Percentiles rank a stretch among this genome's conserved stretches.
Evolutionary conservation across 1,284 basidiomycete genomes (phyloP).

Genomic region (Anthracocystis panici-leucophaei): DNA sequence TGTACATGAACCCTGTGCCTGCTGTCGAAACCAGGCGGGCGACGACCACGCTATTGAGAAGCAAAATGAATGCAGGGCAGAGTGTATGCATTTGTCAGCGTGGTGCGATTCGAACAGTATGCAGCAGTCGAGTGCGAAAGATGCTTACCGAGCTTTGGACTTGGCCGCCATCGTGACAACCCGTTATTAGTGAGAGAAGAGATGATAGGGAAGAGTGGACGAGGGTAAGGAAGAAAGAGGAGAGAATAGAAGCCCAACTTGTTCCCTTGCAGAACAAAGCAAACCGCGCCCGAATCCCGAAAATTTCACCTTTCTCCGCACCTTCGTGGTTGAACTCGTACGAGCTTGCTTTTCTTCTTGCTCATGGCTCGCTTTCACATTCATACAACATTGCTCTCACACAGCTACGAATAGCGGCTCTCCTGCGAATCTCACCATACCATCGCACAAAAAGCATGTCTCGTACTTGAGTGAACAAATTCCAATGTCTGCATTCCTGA

Average conservation of each 20-base stretch:
- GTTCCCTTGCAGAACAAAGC: conserved; percentile 3
- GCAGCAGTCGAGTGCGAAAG: background rate
- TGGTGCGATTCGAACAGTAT: background rate
- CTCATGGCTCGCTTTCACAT: background rate
- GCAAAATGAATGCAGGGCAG: background rate
- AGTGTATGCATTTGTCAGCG: background rate
- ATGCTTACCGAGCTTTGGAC: conserved; percentile 63
- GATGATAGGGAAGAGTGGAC: background rate
- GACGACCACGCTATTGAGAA: conserved; percentile 57
- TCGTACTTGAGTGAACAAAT: no score
- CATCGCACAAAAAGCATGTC: no score
- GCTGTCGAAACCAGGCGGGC: conserved; percentile 67
- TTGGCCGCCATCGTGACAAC: conserved; percentile 60
- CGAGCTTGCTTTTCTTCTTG: background rate
- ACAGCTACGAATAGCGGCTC: background rate
- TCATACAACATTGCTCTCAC: background rate
- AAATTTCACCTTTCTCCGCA: background rate
- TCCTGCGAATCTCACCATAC: no score
- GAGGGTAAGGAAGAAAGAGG: conserved; percentile 1
- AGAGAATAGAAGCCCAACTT: conserved; percentile 15
- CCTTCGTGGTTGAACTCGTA: background rate
- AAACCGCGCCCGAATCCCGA: conserved; percentile 12
- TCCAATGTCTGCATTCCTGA: no score
- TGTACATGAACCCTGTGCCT: conserved; percentile 67
- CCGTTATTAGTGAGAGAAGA: background rate